phyloP scores from a whole-genome alignment of 208 protist genomes.

The Borovskyia barvae region DNA sequence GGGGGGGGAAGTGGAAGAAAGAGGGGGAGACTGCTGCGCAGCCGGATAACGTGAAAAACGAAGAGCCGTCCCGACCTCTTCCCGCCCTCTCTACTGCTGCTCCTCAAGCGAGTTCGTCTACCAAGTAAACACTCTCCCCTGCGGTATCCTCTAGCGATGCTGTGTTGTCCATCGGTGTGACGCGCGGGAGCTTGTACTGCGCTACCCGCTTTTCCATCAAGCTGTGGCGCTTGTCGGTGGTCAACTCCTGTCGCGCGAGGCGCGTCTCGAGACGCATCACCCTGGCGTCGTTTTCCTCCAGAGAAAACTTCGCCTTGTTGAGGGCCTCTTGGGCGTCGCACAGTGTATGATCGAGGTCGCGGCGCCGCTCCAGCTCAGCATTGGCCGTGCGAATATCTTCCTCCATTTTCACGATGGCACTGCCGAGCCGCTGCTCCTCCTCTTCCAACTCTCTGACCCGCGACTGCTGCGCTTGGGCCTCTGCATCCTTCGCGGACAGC shows the following conservation, averaged over 20 bases:
- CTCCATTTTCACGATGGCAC: conserved; percentile 32
- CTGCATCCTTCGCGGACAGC: conserved; percentile 52
- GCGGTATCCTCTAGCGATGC: conserved; percentile 58
- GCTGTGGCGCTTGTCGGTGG: conserved; percentile 67
- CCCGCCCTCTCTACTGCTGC: neutral
- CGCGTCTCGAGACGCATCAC: conserved; percentile 70
- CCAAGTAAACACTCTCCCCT: conserved; percentile 78
- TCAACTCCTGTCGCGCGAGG: conserved; percentile 50
- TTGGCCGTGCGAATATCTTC: conserved; percentile 35
- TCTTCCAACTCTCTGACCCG: conserved; percentile 42
- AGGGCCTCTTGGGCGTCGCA: conserved; percentile 39
- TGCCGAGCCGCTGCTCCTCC: conserved; percentile 59
- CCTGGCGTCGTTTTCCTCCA: conserved; percentile 76
- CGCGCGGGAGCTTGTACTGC: conserved; percentile 46
- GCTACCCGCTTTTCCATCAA: conserved; percentile 50
- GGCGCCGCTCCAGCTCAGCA: conserved; percentile 46
- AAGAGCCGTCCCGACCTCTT: no score
- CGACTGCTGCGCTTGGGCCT: conserved; percentile 47
- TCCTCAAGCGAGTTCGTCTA: conserved; percentile 51
- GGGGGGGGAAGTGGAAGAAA: no score
- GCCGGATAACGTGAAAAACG: no score
- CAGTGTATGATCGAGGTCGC: conserved; percentile 37
- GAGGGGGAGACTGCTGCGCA: no score
- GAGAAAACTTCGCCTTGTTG: conserved; percentile 54
- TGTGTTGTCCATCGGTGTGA: conserved; percentile 36